Conservation (phyloP, 2,329 filamentous ascomycete species). For the Paecilomyces dactylethromorphus region DNA sequence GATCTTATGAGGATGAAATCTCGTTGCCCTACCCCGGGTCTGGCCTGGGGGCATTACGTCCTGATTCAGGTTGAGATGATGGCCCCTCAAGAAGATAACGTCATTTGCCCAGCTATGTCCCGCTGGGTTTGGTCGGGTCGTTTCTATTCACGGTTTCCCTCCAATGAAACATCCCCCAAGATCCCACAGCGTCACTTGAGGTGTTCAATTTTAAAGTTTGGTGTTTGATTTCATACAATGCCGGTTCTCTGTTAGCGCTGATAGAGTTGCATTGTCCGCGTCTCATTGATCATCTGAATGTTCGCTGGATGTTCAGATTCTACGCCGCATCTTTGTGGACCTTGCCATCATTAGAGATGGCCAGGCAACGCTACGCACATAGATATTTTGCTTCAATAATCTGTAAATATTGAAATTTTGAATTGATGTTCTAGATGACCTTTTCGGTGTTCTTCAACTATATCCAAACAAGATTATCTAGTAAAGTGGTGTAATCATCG, state of each 20-base stretch:
- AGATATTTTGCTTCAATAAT: background rate
- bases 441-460: background rate
- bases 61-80: no score
- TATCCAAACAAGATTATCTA: background rate
- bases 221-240: background rate
- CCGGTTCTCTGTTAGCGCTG: background rate
- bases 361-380: background rate
- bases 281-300: background rate
- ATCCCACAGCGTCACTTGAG: background rate
- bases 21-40: background rate
- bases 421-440: background rate
- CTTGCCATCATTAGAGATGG: background rate
- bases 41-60: background rate
- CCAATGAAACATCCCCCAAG: background rate
- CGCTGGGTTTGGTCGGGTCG: background rate
- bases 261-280: background rate
- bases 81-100: background rate
- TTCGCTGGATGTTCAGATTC: background rate
- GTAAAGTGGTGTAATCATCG: background rate
- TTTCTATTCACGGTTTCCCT: background rate
- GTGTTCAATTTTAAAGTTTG: background rate
- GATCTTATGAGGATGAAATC: background rate
- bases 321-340: background rate
- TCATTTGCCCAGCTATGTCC: background rate
- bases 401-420: background rate